Base-by-base conservation (phyloP, 192 early-diverging fungal species). In the Chytriomyces hyalinus region DNA sequence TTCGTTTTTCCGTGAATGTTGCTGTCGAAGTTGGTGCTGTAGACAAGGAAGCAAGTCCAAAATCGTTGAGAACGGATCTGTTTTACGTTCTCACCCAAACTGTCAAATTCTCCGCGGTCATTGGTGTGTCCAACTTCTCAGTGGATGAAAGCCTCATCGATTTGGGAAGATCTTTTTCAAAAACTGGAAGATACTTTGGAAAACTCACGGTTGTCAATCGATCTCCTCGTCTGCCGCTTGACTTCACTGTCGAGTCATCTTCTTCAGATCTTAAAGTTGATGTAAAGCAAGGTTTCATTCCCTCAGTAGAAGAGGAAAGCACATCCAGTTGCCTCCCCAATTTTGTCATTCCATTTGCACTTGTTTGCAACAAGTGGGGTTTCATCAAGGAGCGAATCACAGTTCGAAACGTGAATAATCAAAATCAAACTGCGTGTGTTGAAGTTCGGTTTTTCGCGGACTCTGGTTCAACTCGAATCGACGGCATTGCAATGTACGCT, bases 31-130 rank as follows among this genome's bases (percentile, higher is more conserved):
- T 36, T 36, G 36, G 36, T 36, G 36, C 36, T 36, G 36, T 2
- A 36, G 36, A 36, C 36, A 36, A 36, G 36, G 36, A 36, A 36
- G 36, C 36, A 36, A 36, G 36, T 36, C 36, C 36, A 36, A 36
- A 36, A 36, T n/a, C 13, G 1, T 20, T 57, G 20, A n/a, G 13
- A 20, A 13, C 53, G 49, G 22, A 47, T 1, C 68, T 89, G 17
- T 76, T 89, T n/a, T 81, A 83, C 36, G 80, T 92, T 15, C 78
- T 84, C 6, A 90, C 87, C 7, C 94, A 96, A 69, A 92, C 92
- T 0, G 87, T 94, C 36, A 93, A 91, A 68, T 96, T 96, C 53
- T 89, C 83, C 6, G 92, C 94, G 0, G 82, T 91, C 20, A 94
- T 95, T 81, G 94, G 94, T 3, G 89, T 91, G 22, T 95, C 94